Percentiles rank a stretch among this genome's conserved stretches.
Evolutionary conservation across 169 alveolate species (phyloP).

Genomic region (Plasmodium inui): DNA sequence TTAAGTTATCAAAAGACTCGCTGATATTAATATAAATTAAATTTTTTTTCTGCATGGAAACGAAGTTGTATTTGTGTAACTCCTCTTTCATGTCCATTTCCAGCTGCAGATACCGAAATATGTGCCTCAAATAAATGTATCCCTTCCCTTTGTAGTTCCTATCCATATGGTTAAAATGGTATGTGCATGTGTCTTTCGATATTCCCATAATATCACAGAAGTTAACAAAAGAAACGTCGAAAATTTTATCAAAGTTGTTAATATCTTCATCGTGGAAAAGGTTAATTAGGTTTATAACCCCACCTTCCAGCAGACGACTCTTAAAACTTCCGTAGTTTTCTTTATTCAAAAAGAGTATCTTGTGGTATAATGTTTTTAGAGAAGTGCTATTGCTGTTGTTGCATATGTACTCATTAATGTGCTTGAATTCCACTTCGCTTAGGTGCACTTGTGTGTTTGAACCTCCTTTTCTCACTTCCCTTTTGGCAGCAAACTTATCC

Average conservation of each 20-base stretch:
- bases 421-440: conserved; percentile 24
- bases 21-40: conserved; percentile 53
- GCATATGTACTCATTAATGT: conserved; percentile 65
- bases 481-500: background rate
- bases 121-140: conserved; percentile 48
- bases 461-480: background rate
- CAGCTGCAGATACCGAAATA: conserved; percentile 47
- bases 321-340: conserved; percentile 53
- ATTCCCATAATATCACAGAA: conserved; percentile 71
- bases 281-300: conserved; percentile 63
- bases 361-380: conserved; percentile 43
- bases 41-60: conserved; percentile 42
- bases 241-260: conserved; percentile 64
- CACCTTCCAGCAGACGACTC: conserved; percentile 53
- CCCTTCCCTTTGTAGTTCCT: conserved; percentile 35
- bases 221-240: conserved; percentile 70
- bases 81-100: conserved; percentile 59
- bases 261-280: conserved; percentile 67
- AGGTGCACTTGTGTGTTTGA: background rate
- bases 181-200: conserved; percentile 48
- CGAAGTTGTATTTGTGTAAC: conserved; percentile 40
- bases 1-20: conserved; percentile 41
- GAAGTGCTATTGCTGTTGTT: conserved; percentile 24
- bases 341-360: conserved; percentile 36
- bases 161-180: conserved; percentile 62